Base-by-base conservation (phyloP, 2,329 filamentous ascomycete species). In the Sphaerulina musiva region DNA sequence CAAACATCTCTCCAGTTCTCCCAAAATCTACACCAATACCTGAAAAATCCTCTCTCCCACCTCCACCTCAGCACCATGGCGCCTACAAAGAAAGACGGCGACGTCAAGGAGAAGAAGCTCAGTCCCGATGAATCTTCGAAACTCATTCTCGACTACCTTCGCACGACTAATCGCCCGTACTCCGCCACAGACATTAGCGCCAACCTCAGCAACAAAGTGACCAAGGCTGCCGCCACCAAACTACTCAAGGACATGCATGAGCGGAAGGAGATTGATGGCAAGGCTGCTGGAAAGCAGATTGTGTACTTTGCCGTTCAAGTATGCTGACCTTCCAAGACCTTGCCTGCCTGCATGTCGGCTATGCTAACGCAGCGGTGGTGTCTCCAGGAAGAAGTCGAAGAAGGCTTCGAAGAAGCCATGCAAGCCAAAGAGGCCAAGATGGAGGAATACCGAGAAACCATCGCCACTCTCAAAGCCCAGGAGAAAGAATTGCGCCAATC, bases 241-340 rank as follows among this genome's bases (percentile, higher is more conserved):
- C 65, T 80, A 32, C 70, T 86, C 34, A 83, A 82, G 62, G 82
- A 85, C 55, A 71, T 86, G 66, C 78, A 82, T 56, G 80, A 84
- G 60, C 75, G 74, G 41, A 78, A 78, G 9, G 70, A 80, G 60
- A 80, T 86, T 41, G 80, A 80, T 62, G 80, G 78, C 47, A 78
- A 78, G 47, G 70, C 73, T 39, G 74, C 80, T 39, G 81, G 81
- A 17, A 84, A 84, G 68, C 81, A 84, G 62, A 72, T 76, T 39
- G 80, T 84, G 55, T 84, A 84, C 65, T 81, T 84, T 66, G 73
- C 76, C 36, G 59, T 74, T 6, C 75, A 77, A 66, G 75, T 76
- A 63, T 20, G 10, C 11, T 4, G 55, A 43, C 32, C 11, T 8
- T 32, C 1, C 20, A 4, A 2, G 20, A 20, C 20, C 29, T 44